Conservation (phyloP, 768 basidiomycete genomes). For the Pulveroboletus frians region DNA sequence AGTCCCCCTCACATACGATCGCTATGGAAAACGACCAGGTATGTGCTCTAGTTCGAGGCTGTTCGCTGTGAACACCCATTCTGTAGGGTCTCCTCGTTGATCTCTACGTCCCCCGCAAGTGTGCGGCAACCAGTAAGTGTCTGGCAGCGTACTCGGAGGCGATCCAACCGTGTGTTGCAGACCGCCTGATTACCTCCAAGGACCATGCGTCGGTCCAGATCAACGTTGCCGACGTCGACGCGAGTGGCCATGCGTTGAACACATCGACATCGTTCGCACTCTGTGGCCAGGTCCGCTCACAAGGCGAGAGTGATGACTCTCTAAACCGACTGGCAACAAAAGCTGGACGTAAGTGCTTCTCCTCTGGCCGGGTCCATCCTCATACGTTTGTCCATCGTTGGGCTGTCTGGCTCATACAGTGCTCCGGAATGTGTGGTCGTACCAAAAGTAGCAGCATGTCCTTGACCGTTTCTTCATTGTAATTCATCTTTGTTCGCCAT, state of each 20-base stretch:
- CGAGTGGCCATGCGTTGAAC: slow-evolving; percentile 70
- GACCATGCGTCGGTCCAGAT: slow-evolving; percentile 99
- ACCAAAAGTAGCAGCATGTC: slow-evolving; percentile 66
- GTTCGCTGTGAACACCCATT: neutral
- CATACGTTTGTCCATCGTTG: slow-evolving; percentile 4
- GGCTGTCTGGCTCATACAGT: slow-evolving; percentile 43
- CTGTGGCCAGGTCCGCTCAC: slow-evolving; percentile 88
- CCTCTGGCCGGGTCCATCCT: neutral
- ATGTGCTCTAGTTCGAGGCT: slow-evolving; percentile 24
- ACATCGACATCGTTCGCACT: slow-evolving; percentile 92
- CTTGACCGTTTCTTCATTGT: slow-evolving; percentile 13
- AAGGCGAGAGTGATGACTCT: slow-evolving; percentile 95
- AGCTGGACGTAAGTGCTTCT: slow-evolving; percentile 75
- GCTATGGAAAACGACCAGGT: slow-evolving; percentile 92
- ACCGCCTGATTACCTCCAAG: slow-evolving; percentile 97
- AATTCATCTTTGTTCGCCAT: slow-evolving; percentile 10
- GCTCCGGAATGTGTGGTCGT: slow-evolving; percentile 94
- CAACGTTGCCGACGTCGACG: slow-evolving; percentile 90
- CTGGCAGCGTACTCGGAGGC: neutral
- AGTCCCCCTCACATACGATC: slow-evolving; percentile 4
- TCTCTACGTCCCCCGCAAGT: slow-evolving; percentile 99
- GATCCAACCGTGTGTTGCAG: slow-evolving; percentile 36
- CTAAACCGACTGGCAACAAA: slow-evolving; percentile 94
- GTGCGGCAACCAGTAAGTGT: slow-evolving; percentile 89
- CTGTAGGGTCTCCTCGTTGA: slow-evolving; percentile 93